Base-by-base conservation (phyloP, 2,329 filamentous ascomycete genomes). In the Berkeleyomyces rouxiae region DNA sequence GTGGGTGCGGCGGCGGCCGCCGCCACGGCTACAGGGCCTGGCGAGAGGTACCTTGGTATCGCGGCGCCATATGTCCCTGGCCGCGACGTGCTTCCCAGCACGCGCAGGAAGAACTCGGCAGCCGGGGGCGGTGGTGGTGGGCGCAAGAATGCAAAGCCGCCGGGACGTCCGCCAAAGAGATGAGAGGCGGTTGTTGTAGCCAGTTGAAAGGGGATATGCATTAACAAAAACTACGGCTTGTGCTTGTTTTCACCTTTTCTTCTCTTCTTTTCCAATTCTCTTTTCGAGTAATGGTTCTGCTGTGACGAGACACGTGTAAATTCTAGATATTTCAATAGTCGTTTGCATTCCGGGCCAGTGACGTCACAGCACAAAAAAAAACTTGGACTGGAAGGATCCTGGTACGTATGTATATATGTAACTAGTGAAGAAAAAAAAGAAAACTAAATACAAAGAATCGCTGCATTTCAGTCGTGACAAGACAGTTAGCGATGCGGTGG, bases 21-120 rank as follows among this genome's bases (percentile, higher is more conserved):
- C 7, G 3, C 6, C 9, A 23, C 59, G 11, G 59, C 59, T 9
- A 13, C 59, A 4, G 43, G 58, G 13, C 58, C 58, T 5, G 58
- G 77, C 65, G 75, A 77, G 65, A 71, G 70, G 63, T 75, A 80
- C 63, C 67, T 74, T 1, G 81, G 81, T 4, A 71, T 84, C n/a
- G 78, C 80, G 0, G 77, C 80, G 9, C 81, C 82, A 2, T 84
- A 82, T 68, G 74, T 74, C 6, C 82, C 82, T 0, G 72, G 76
- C 4, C 76, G 74, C 66, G 82, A 84, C 65, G 77, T 73, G 64
- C 66, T 82, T 16, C 59, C 59, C 2, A 72, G 70, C 53, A 72
- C 71, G 66, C 75, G 73, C 65, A 58, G 69, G 42, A 75, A 46
- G 9, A 46, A 33, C 6, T 36, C 62, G 37, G 37, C 37, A 16